phyloP scores from a whole-genome alignment of 1,139 yeast genomes.

The Hyphopichia buzzinii region DNA sequence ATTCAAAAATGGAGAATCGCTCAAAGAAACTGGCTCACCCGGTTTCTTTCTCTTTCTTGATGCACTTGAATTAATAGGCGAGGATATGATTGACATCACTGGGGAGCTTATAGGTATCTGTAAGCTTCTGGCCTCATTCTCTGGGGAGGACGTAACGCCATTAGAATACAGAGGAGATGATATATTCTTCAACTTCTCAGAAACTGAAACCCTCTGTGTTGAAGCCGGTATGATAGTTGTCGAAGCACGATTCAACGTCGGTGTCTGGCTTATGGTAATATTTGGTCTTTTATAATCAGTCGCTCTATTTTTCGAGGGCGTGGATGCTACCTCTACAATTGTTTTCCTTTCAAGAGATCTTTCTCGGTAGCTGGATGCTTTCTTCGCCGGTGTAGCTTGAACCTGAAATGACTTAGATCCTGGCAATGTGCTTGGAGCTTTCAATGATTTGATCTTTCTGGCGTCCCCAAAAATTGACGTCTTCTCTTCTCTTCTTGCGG shows the following conservation, averaged over 20 bases:
- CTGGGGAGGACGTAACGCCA: constrained; percentile 4
- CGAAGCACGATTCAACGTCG: constrained; percentile 2
- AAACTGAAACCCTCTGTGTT: background rate
- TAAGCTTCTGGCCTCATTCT: background rate
- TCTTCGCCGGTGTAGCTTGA: constrained; percentile 24
- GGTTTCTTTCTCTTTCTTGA: constrained; percentile 19
- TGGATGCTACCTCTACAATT: constrained; percentile 2
- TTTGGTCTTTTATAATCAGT: background rate
- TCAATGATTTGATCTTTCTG: constrained; percentile 16
- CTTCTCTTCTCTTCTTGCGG: background rate
- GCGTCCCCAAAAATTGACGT: constrained; percentile 30
- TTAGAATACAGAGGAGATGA: constrained; percentile 3
- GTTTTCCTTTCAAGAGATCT: background rate
- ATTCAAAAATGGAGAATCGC: constrained; percentile 32
- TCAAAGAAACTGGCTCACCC: constrained; percentile 33
- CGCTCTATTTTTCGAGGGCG: constrained; percentile 4
- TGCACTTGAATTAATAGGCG: constrained; percentile 14
- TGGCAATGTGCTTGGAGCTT: background rate
- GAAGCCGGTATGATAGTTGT: constrained; percentile 5
- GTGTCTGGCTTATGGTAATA: constrained; percentile 1
- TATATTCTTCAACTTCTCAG: constrained; percentile 4
- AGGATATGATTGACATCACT: constrained; percentile 11
- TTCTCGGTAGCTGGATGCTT: background rate
- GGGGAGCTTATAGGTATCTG: constrained; percentile 5
- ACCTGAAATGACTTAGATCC: constrained; percentile 15